phyloP scores from a whole-genome alignment of 768 basidiomycete species.

The Glaciozyma antarctica region DNA sequence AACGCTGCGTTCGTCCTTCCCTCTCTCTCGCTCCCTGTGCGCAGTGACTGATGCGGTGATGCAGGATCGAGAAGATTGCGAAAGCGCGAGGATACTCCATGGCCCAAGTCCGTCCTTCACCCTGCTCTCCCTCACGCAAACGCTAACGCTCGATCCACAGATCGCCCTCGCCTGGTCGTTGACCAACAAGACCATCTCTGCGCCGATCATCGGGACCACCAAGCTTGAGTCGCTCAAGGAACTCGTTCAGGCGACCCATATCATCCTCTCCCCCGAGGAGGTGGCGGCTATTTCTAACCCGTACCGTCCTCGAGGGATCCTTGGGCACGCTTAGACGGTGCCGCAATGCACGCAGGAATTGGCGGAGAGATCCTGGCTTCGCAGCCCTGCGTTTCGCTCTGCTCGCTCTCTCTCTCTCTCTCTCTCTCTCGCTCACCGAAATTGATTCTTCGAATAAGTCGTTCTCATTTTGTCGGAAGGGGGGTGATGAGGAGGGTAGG shows the following conservation, averaged over 20 bases:
- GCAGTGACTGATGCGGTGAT: not conserved
- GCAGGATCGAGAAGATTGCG: constrained; percentile 51
- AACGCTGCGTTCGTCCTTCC: not conserved
- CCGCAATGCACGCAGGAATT: no score
- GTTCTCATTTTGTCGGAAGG: no score
- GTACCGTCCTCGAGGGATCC: constrained; percentile 46
- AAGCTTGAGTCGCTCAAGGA: constrained; percentile 29
- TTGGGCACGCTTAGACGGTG: constrained; percentile 43
- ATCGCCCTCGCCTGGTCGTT: constrained; percentile 39
- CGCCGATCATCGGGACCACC: constrained; percentile 32
- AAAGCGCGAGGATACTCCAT: constrained; percentile 49
- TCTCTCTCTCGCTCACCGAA: no score
- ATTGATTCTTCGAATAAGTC: no score
- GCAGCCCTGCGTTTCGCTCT: no score
- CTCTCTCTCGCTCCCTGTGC: not conserved
- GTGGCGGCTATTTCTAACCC: constrained; percentile 51
- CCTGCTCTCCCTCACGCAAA: constrained; percentile 7
- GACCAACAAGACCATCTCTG: constrained; percentile 26
- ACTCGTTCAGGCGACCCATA: constrained; percentile 43
- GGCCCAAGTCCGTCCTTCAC: constrained; percentile 42
- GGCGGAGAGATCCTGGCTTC: no score
- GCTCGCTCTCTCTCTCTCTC: no score
- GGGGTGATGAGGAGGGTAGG: no score
- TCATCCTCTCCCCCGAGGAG: constrained; percentile 52
- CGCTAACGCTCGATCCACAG: not conserved